These are phyloP conservation scores for Evansstolkia leycettana DNA, from an alignment of 495 filamentous ascomycete species.

Conservation along the genomic window DNA sequence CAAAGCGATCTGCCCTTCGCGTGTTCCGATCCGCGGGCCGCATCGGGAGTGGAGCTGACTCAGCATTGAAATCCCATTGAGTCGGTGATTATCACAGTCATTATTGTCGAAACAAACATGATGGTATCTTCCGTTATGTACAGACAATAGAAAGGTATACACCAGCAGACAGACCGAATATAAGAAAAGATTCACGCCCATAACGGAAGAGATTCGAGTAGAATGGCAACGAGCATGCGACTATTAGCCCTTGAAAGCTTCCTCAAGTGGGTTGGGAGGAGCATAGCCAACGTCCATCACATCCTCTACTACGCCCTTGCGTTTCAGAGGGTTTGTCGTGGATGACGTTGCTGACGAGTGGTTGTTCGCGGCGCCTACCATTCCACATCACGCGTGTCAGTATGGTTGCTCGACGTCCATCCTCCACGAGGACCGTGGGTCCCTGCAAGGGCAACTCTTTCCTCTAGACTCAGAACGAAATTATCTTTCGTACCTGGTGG, in stretches of 20 bases:
- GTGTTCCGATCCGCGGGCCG: no score
- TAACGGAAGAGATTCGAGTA: no score
- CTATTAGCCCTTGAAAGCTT: no score
- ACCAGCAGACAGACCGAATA: background rate
- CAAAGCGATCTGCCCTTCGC: no score
- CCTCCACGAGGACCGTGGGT: conserved; percentile 1
- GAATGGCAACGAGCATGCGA: no score
- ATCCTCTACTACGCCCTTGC: conserved; percentile 7
- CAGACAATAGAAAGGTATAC: background rate
- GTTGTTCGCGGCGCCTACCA: conserved; percentile 19
- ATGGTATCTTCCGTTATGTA: background rate
- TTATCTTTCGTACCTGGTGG: conserved; percentile 21
- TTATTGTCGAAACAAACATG: background rate
- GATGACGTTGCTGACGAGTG: conserved; percentile 5
- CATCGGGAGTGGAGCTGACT: no score
- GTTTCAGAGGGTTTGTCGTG: conserved; percentile 6
- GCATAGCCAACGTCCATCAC: background rate
- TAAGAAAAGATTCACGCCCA: background rate
- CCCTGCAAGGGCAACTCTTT: conserved; percentile 1
- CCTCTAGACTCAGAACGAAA: conserved; percentile 2
- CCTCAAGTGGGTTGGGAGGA: no score
- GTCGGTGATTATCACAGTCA: background rate
- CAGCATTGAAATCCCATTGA: no score
- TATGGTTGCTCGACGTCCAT: conserved; percentile 7
- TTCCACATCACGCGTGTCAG: conserved; percentile 13